A percentile compares a stretch with the other conserved stretches of the same genome.
These are phyloP conservation scores for Phytopythium oedochilum DNA, from an alignment of 352 stramenopile genomes.

Conservation along the genomic window DNA sequence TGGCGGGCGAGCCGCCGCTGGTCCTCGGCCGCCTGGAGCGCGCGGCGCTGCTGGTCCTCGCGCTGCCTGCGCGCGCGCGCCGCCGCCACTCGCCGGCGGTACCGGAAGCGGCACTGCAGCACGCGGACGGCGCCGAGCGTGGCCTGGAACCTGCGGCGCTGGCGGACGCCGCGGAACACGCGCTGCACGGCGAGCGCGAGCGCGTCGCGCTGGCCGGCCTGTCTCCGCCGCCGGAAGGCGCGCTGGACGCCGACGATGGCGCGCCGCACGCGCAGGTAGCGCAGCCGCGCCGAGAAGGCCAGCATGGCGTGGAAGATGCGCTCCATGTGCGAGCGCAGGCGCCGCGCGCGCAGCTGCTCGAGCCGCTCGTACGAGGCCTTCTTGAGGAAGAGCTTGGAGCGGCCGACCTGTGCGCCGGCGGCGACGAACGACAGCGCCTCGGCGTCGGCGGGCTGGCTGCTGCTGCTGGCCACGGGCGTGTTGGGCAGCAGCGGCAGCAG, in stretches of 20 bases:
- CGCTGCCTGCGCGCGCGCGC: constrained; percentile 16
- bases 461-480: constrained; percentile 71
- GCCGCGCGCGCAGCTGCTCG: constrained; percentile 79
- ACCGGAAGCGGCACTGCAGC: constrained; percentile 71
- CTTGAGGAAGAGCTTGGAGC: constrained; percentile 96
- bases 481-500: constrained; percentile 90
- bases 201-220: constrained; percentile 20
- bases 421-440: constrained; percentile 50
- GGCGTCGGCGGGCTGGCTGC: constrained; percentile 69
- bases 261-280: constrained; percentile 55
- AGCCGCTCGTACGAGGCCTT: constrained; percentile 89
- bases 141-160: constrained; percentile 46
- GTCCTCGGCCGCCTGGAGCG: constrained; percentile 14
- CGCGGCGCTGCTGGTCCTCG: constrained; percentile 14
- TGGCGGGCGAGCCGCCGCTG: constrained; percentile 9
- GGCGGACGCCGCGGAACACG: constrained; percentile 48
- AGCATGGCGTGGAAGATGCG: constrained; percentile 70
- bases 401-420: constrained; percentile 88
- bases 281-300: constrained; percentile 43
- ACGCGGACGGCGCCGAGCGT: constrained; percentile 52
- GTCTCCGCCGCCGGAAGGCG: constrained; percentile 27
- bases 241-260: constrained; percentile 52
- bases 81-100: constrained; percentile 19
- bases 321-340: constrained; percentile 64
- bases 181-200: constrained; percentile 43